Conservation (phyloP, 768 basidiomycete genomes). For the Coprinopsis sp. region DNA sequence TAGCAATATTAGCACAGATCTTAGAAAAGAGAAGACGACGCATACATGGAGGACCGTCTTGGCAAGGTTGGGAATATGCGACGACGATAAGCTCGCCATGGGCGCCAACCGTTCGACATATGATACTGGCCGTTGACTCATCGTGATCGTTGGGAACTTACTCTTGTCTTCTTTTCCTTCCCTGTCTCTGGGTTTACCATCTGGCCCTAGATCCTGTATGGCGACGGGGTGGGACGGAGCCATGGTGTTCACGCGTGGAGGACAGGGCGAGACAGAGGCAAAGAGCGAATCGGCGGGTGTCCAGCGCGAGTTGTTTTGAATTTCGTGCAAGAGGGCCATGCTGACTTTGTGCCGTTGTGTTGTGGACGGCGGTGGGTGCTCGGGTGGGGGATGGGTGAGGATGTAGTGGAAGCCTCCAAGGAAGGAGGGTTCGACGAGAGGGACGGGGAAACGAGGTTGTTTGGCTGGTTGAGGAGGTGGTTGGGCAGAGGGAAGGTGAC, state of each 20-base stretch:
- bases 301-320: slow-evolving; percentile 59
- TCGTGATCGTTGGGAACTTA: slow-evolving; percentile 48
- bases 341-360: slow-evolving; percentile 72
- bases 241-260: slow-evolving; percentile 58
- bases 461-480: slow-evolving; percentile 20
- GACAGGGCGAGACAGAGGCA: slow-evolving; percentile 50
- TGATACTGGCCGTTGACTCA: slow-evolving; percentile 41
- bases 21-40: slow-evolving; percentile 10
- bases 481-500: slow-evolving; percentile 57
- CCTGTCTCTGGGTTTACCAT: slow-evolving; percentile 20
- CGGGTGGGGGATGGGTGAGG: slow-evolving; percentile 61
- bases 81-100: slow-evolving; percentile 57
- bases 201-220: slow-evolving; percentile 23
- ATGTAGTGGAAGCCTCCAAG: slow-evolving; percentile 73
- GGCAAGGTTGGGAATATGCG: slow-evolving; percentile 63
- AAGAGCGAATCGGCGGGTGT: slow-evolving; percentile 65
- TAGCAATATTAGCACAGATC: slow-evolving; percentile 4
- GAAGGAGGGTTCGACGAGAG: slow-evolving; percentile 60
- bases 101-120: slow-evolving; percentile 53
- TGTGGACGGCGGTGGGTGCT: slow-evolving; percentile 44
- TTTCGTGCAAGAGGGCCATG: slow-evolving; percentile 58
- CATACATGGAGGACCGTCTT: slow-evolving; percentile 64
- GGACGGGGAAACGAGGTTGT: slow-evolving; percentile 34
- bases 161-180: slow-evolving; percentile 44
- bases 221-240: slow-evolving; percentile 64